Conservation (phyloP, 257 asterid species). For the Rehmannia glutinosa region DNA sequence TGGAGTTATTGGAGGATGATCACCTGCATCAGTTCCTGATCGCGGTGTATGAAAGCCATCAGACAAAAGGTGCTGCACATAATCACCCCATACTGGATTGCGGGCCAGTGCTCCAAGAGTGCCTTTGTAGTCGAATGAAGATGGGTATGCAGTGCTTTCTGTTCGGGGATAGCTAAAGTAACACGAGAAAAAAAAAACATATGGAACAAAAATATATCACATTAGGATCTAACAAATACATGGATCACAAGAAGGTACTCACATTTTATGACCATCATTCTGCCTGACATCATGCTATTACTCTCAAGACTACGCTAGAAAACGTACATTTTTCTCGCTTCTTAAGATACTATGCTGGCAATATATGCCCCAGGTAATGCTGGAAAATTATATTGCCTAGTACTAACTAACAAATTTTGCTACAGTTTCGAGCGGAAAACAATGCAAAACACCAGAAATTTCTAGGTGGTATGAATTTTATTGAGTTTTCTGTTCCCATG, state of each 20-base stretch:
- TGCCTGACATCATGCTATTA: not conserved
- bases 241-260: not conserved
- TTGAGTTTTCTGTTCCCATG: not conserved
- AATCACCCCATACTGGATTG: constrained; percentile 62
- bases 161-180: constrained; percentile 82
- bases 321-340: not conserved
- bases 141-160: constrained; percentile 91
- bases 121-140: constrained; percentile 84
- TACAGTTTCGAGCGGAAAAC: not conserved
- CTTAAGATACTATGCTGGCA: not conserved
- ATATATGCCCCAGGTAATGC: not conserved
- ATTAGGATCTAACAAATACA: constrained; percentile 7
- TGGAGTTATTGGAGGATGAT: constrained; percentile 97
- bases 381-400: not conserved
- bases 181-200: constrained; percentile 3
- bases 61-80: constrained; percentile 52
- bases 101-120: constrained; percentile 56
- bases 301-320: not conserved
- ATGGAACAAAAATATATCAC: constrained; percentile 3
- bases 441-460: not conserved
- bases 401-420: not conserved
- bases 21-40: constrained; percentile 86
- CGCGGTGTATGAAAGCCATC: constrained; percentile 64
- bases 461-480: not conserved
- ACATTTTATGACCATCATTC: constrained; percentile 6